Evolutionary conservation across 768 basidiomycete genomes (phyloP), one percentile per base, ranked within the genome.

Genomic region (Macrolepiota dolichaula): DNA sequence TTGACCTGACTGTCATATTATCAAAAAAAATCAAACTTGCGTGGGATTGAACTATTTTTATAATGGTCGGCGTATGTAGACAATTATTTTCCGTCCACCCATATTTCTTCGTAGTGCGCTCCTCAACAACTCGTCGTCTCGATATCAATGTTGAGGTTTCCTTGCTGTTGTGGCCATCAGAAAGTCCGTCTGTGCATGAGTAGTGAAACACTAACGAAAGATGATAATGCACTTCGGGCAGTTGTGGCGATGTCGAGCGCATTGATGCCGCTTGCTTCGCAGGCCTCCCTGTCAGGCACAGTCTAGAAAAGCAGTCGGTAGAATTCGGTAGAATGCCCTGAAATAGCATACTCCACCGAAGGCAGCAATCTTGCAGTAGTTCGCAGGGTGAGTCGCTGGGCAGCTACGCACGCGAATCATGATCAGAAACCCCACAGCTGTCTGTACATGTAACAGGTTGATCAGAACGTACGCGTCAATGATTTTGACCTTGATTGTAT

Each of bases 221-320:
- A 72, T n/a, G 72, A 74, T 25, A 74, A 64, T 1, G 65, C 53
- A 59, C 71, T 64, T 50, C 71, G 67, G 4, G 73, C 72, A 10
- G 72, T 73, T 11, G 70, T 73, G 3, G 72, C 73, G 40, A 73
- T 74, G 51, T 74, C 73, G 50, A 73, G 63, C 17, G 70, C 72
- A 51, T 74, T 73, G 52, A 69, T 57, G n/a, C 71, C 71, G 25
- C 51, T 59, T 24, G 71, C 69, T 59, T 73, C 72, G 54, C 72
- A 74, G 1, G 71, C 71, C 35, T 72, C 71, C 32, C 67, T 62
- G 35, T 70, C 66, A 10, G 66, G 70, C 37, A 71, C 66, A 19
- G 61, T 68, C 72, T 72, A 40, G 36, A 32, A 38, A 44, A n/a
- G 0, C 17, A 44, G n/a, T 40, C 25, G 15, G 66, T 38, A 15